A percentile compares a stretch with the other conserved stretches of the same genome.
These are phyloP conservation scores for Arthrobotrys pseudoclavata DNA, from an alignment of 2,329 filamentous ascomycete species.

Conservation along the genomic window DNA sequence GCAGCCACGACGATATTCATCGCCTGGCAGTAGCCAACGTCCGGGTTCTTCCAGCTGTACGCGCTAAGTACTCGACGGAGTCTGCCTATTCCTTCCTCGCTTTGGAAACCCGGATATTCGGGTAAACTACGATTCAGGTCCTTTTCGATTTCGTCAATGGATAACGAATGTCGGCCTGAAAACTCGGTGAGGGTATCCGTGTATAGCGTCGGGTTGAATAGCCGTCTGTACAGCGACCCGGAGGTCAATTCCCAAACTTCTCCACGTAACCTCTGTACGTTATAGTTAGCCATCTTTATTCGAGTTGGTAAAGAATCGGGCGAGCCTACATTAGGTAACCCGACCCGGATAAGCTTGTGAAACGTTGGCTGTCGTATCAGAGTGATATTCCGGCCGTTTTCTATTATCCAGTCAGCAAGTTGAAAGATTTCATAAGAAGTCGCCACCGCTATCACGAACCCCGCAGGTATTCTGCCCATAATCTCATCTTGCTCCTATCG, in stretches of 20 bases:
- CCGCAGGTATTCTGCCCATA: slow-evolving; percentile 96
- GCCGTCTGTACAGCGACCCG: slow-evolving; percentile 86
- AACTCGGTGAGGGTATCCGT: slow-evolving; percentile 86
- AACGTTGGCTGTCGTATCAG: slow-evolving; percentile 96
- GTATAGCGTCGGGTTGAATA: slow-evolving; percentile 88
- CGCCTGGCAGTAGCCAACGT: slow-evolving; percentile 97
- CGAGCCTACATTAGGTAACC: slow-evolving; percentile 78
- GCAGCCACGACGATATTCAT: slow-evolving; percentile 99
- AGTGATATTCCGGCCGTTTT: slow-evolving; percentile 93
- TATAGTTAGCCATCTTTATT: slow-evolving; percentile 9
- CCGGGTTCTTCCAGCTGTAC: slow-evolving; percentile 96
- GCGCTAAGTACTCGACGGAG: slow-evolving; percentile 91
- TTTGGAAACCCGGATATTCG: slow-evolving; percentile 97
- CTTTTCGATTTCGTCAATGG: slow-evolving; percentile 99
- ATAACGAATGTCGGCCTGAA: slow-evolving; percentile 87
- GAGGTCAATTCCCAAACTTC: slow-evolving; percentile 97
- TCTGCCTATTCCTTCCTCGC: slow-evolving; percentile 91
- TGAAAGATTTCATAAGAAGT: slow-evolving; percentile 10
- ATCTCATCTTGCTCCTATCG: slow-evolving; percentile 94
- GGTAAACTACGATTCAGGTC: slow-evolving; percentile 95
- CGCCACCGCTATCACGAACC: slow-evolving; percentile 64
- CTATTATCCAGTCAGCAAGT: slow-evolving; percentile 66
- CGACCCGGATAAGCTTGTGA: slow-evolving; percentile 95
- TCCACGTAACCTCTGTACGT: slow-evolving; percentile 76
- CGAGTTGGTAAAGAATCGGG: background rate